phyloP scores from a whole-genome alignment of 305 asterid species.

The Euphrasia arctica region DNA sequence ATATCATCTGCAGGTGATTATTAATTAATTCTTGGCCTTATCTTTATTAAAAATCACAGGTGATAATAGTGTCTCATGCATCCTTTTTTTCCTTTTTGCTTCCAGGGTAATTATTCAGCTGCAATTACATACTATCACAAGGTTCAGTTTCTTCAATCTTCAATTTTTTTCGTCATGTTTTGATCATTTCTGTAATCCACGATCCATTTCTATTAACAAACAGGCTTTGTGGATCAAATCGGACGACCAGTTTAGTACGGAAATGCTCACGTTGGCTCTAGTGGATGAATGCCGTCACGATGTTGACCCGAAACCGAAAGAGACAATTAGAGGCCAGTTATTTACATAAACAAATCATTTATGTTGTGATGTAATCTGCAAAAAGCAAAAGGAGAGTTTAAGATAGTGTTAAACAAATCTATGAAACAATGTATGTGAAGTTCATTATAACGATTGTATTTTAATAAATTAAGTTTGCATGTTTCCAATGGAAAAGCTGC shows the following conservation, averaged over 20 bases:
- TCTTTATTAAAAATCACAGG: neutral
- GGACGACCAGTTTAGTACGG: conserved; percentile 85
- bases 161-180: neutral
- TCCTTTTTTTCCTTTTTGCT: conserved; percentile 22
- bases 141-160: conserved; percentile 38
- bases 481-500: no score
- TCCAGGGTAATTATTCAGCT: conserved; percentile 70
- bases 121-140: conserved; percentile 93
- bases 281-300: conserved; percentile 63
- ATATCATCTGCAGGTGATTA: conserved; percentile 79
- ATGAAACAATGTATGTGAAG: neutral
- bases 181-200: neutral
- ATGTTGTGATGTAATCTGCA: conserved; percentile 27
- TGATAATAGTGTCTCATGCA: neutral
- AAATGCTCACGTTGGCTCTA: conserved; percentile 85
- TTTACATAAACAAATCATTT: conserved; percentile 30
- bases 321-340: conserved; percentile 39
- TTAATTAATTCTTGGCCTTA: conserved; percentile 2
- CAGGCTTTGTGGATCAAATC: conserved; percentile 92
- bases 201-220: conserved; percentile 24
- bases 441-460: no score
- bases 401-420: conserved; percentile 18
- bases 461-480: no score
- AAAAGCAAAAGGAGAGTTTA: conserved; percentile 16
- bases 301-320: conserved; percentile 37